Evolutionary conservation across 176 grass and related monocot genomes (phyloP), one percentile per base, ranked within the genome.

Genomic region (Chloris gayana): DNA sequence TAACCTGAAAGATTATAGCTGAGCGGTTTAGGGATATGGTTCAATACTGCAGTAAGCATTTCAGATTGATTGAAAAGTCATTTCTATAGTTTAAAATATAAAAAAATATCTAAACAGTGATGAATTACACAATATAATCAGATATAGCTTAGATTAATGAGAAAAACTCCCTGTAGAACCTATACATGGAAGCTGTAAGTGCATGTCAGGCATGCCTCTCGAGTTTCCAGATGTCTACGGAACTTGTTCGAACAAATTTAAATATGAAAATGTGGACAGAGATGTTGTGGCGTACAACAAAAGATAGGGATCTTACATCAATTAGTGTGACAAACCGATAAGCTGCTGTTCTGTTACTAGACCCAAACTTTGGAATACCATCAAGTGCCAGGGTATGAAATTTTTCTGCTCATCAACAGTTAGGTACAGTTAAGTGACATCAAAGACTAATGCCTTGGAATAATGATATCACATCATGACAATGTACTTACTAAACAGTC

Each of bases 251-350:
- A 26, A 44, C 18, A 53, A 50, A 58, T 24, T n/a, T 13, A 17
- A 80, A 49, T 15, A 62, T 73, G 54, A 61, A 76, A 31, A 53
- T 56, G 14, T 50, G n/a, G 33, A 34, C 67, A 30, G 7, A 6
- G 35, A 37, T 37, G 35, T 37, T 37, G 35, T 37, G 35, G 4
- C 35, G 7, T 37, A 5, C 35, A 5, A 37, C 35, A 37, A 37
- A 45, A 41, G 77, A 63, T 9, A 26, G 12, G 71, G 64, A 83
- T 66, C 92, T 32, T 91, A 98, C 96, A 89, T 98, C 92, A 58
- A 98, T 85, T 78, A 95, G 91, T 17, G 96, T 95, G 75, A 98
- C 81, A 47, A 98, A 98, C 26, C 92, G 92, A 75, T 98, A 94
- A 44, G 96, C 92, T 69, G 90, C 84, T 32, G 96, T 95, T 86